A percentile compares a stretch with the other conserved stretches of the same genome.
Evolutionary conservation across 2,329 filamentous ascomycete species (phyloP).

Genomic region (Colletotrichum sp.): DNA sequence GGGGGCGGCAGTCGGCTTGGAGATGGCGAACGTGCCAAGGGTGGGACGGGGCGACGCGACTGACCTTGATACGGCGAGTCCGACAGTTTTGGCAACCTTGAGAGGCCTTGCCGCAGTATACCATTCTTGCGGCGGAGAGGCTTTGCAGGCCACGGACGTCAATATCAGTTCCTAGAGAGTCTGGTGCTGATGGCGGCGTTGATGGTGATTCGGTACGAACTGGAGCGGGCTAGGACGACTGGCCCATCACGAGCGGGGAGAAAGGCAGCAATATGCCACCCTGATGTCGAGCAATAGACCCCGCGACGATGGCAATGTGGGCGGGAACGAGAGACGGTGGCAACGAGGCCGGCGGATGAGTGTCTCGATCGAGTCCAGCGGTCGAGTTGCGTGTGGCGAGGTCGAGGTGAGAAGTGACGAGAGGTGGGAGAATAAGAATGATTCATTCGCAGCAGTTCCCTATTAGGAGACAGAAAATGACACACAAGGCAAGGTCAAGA

Average conservation of each 20-base stretch:
- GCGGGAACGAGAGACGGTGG: not conserved
- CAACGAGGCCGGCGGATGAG: not conserved
- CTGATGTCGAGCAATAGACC: not conserved
- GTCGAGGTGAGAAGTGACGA: not conserved
- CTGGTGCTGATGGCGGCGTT: not conserved
- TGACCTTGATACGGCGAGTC: constrained; percentile 59
- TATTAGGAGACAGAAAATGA: not conserved
- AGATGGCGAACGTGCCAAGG: not conserved
- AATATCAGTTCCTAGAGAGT: not conserved
- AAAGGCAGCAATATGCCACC: constrained; percentile 10
- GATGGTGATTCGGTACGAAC: not conserved
- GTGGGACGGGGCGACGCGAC: constrained; percentile 22
- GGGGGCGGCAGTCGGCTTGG: not conserved
- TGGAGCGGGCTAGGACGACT: not conserved
- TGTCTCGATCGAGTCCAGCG: not conserved
- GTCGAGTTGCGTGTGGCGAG: not conserved
- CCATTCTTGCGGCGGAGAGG: constrained; percentile 41
- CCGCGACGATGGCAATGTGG: not conserved
- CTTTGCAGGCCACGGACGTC: not conserved
- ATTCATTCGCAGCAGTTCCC: not conserved
- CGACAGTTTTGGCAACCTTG: constrained; percentile 60
- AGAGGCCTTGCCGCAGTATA: constrained; percentile 62
- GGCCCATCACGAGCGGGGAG: constrained; percentile 7
- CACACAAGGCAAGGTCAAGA: not conserved
- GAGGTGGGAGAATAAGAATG: not conserved